Evolutionary conservation across 106 monocot genomes (phyloP).

Genomic region (Dioscorea dumetorum): DNA sequence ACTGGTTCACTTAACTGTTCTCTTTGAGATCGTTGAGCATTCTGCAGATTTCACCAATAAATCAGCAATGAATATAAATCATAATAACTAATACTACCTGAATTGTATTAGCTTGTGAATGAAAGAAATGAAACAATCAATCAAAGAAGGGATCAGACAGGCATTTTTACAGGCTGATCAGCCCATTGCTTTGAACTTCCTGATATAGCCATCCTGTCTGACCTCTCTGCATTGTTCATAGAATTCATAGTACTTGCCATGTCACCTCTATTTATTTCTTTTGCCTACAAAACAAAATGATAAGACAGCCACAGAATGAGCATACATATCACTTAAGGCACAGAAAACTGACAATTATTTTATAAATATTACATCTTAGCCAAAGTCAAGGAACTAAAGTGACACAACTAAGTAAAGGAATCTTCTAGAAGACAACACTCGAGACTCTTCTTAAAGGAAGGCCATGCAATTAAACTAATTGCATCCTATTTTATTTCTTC

Average conservation of each 20-base stretch:
- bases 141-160: conserved; percentile 20
- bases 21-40: conserved; percentile 22
- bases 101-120: not conserved
- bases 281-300: conserved; percentile 32
- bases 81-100: not conserved
- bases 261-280: conserved; percentile 25
- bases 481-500: too few relatives aligned
- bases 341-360: too few relatives aligned
- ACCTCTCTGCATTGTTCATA: conserved; percentile 33
- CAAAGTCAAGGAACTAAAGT: too few relatives aligned
- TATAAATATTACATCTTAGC: too few relatives aligned
- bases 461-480: too few relatives aligned
- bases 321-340: too few relatives aligned
- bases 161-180: conserved; percentile 39
- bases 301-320: too few relatives aligned
- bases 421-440: too few relatives aligned
- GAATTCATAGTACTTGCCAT: conserved; percentile 7
- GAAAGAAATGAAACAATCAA: conserved; percentile 3
- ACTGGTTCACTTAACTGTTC: conserved; percentile 21
- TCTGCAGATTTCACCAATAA: conserved; percentile 24
- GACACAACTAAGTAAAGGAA: too few relatives aligned
- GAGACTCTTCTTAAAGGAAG: too few relatives aligned
- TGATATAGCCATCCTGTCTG: conserved; percentile 20
- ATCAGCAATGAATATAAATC: not conserved
- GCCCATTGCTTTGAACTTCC: conserved; percentile 45